Percentiles rank a stretch among this genome's conserved stretches.
These are phyloP conservation scores for Blastocystis sp. DNA, from an alignment of 352 stramenopile species.

Conservation along the genomic window DNA sequence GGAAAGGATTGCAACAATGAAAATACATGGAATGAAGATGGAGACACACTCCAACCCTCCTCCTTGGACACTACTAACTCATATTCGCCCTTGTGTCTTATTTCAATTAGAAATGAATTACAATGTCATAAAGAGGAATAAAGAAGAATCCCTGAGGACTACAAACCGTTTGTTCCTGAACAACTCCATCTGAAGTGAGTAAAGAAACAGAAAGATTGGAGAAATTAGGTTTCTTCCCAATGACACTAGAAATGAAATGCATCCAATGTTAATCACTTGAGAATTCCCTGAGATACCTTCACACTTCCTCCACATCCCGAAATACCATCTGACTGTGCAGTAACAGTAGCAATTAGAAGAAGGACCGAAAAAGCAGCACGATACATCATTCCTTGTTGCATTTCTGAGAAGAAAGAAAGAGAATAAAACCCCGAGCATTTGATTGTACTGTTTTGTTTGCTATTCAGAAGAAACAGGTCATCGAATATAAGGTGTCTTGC, in stretches of 20 bases:
- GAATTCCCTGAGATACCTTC: constrained; percentile 1
- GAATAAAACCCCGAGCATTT: neutral
- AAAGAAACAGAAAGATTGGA: constrained; percentile 22
- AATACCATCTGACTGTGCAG: neutral
- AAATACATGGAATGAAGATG: neutral
- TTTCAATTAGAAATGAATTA: neutral
- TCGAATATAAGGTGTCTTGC: too few relatives aligned
- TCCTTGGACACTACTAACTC: neutral
- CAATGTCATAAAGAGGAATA: constrained; percentile 45
- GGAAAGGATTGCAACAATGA: neutral
- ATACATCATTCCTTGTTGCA: neutral
- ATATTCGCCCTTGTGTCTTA: constrained; percentile 13
- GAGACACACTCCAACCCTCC: constrained; percentile 16
- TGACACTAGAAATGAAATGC: neutral
- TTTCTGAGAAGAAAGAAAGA: neutral
- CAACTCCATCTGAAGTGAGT: constrained; percentile 8
- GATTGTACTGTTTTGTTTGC: too few relatives aligned
- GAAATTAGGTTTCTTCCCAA: constrained; percentile 1
- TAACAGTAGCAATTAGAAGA: neutral
- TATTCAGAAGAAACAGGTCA: neutral
- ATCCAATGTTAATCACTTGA: neutral
- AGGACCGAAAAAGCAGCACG: neutral
- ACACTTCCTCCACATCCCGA: constrained; percentile 16
- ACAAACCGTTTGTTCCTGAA: constrained; percentile 26
- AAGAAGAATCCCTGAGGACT: constrained; percentile 55